A percentile compares a stretch with the other conserved stretches of the same genome.
These are phyloP conservation scores for Picea engelmannii DNA, from an alignment of 83 land plant species.

Conservation along the genomic window DNA sequence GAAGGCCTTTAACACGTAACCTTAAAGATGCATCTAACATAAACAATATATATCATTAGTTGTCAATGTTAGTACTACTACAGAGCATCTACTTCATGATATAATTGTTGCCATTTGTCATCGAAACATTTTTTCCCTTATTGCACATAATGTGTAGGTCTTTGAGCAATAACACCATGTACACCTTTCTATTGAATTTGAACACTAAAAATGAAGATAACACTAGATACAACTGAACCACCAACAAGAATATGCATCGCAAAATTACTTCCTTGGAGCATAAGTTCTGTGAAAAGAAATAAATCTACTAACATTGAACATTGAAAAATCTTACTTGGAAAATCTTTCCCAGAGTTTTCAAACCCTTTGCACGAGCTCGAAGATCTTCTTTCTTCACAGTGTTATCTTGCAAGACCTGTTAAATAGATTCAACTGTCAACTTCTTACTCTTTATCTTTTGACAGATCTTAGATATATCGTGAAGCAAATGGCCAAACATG, in stretches of 20 bases:
- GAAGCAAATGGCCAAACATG: neutral
- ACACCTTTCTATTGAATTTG: neutral
- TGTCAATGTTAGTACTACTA: neutral
- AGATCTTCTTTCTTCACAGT: conserved; percentile 65
- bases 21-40: neutral
- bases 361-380: conserved; percentile 65
- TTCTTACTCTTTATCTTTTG: neutral
- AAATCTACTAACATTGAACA: neutral
- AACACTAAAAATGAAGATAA: neutral
- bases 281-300: neutral
- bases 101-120: neutral
- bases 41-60: neutral
- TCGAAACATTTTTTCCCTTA: neutral
- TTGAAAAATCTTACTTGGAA: conserved; percentile 14
- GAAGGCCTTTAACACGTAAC: neutral
- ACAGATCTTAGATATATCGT: neutral
- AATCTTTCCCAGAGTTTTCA: conserved; percentile 73
- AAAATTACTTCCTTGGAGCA: neutral
- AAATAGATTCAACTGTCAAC: neutral
- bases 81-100: neutral
- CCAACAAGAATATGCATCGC: neutral
- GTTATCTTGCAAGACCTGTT: conserved; percentile 72
- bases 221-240: neutral
- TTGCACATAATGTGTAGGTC: neutral
- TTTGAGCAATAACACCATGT: neutral